phyloP scores from a whole-genome alignment of 2,329 filamentous ascomycete species.

The Penicillium sp. region DNA sequence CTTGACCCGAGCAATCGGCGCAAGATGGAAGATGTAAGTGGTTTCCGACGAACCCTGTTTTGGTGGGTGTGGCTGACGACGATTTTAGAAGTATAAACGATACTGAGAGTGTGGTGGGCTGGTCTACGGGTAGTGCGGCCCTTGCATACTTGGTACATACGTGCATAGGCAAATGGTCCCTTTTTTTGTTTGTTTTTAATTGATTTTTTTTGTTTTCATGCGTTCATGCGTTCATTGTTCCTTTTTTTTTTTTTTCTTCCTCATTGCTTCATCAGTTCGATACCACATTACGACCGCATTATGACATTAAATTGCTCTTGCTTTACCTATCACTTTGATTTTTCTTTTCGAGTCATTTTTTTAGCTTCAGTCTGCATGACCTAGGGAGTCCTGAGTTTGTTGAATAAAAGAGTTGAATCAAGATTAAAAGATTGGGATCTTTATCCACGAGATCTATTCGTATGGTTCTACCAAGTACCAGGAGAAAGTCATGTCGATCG shows the following conservation, averaged over 20 bases:
- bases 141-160: conserved; percentile 1
- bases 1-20: conserved; percentile 80
- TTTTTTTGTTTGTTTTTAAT: background rate
- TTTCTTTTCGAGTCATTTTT: background rate
- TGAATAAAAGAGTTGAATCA: background rate
- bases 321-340: background rate
- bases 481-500: background rate
- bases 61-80: conserved; percentile 7
- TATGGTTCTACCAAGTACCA: background rate
- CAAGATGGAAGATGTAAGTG: conserved; percentile 83
- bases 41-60: background rate
- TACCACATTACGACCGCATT: conserved; percentile 6
- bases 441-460: conserved; percentile 5
- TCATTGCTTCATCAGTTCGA: conserved; percentile 1
- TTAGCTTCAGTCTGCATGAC: background rate
- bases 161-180: background rate
- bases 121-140: background rate
- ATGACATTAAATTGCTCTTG: conserved; percentile 6
- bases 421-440: background rate
- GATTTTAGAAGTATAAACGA: conserved; percentile 45
- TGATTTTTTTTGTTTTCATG: background rate
- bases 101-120: conserved; percentile 25
- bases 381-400: background rate
- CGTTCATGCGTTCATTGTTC: background rate
- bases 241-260: background rate